phyloP scores from a whole-genome alignment of 202 grass and related monocot genomes.

The Carex arenaria region DNA sequence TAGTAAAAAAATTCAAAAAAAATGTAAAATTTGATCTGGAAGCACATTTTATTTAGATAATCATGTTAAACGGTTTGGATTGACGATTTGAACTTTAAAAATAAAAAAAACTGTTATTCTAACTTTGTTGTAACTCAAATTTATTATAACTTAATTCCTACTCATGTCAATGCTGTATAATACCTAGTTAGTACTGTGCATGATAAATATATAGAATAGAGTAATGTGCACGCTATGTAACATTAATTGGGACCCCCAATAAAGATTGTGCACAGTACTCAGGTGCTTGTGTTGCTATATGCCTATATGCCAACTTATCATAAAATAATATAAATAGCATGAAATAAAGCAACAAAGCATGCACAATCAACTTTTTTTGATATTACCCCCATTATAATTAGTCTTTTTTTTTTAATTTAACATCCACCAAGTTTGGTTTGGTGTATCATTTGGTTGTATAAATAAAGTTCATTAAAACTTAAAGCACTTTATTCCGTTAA shows the following conservation, averaged over 20 bases:
- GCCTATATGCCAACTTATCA: background rate
- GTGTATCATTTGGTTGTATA: background rate
- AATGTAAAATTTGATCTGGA: no score
- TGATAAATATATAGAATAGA: background rate
- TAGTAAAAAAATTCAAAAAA: no score
- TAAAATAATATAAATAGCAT: background rate
- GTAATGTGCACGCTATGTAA: background rate
- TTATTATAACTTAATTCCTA: no score
- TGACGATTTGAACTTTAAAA: no score
- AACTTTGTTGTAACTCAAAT: no score
- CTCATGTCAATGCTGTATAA: background rate
- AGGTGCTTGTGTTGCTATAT: background rate
- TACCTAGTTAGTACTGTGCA: background rate
- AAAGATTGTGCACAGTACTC: background rate
- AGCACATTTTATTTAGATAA: no score
- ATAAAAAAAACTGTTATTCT: no score
- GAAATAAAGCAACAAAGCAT: background rate
- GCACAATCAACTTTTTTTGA: background rate
- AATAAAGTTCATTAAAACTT: background rate
- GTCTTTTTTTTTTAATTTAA: background rate
- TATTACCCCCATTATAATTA: background rate
- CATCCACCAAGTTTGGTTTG: background rate
- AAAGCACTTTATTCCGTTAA: slow-evolving; percentile 10
- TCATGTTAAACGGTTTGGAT: no score
- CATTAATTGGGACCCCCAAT: background rate